Percentiles rank a stretch among this genome's conserved stretches.
Evolutionary conservation across 108 stramenopile genomes (phyloP).

Genomic region (Stephanodiscus minutulus): DNA sequence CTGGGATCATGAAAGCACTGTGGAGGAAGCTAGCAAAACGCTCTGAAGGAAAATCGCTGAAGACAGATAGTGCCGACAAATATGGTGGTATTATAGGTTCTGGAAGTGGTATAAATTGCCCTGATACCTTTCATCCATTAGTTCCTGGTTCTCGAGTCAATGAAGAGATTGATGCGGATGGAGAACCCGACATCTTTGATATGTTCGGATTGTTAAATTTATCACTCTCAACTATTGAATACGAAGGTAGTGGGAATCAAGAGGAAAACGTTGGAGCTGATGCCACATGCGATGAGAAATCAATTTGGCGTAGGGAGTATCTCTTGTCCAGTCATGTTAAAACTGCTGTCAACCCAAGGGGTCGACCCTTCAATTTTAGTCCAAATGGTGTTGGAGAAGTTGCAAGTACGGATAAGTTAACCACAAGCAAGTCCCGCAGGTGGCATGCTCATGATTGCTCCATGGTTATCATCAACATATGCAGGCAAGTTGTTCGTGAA

Average conservation of each 20-base stretch:
- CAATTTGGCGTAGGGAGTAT: conserved; percentile 71
- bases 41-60: conserved; percentile 57
- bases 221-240: conserved; percentile 75
- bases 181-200: conserved; percentile 69
- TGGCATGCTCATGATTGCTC: conserved; percentile 86
- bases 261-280: conserved; percentile 43
- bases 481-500: conserved; percentile 79
- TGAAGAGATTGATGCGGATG: conserved; percentile 24
- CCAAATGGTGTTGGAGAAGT: conserved; percentile 14
- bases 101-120: conserved; percentile 22
- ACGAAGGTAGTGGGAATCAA: conserved; percentile 70
- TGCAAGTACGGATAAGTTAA: conserved; percentile 7
- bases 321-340: conserved; percentile 47
- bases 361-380: conserved; percentile 7
- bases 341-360: conserved; percentile 26
- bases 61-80: conserved; percentile 43
- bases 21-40: conserved; percentile 75
- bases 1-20: conserved; percentile 71
- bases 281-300: conserved; percentile 28
- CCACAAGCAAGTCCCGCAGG: conserved; percentile 67
- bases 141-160: conserved; percentile 32
- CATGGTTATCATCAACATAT: conserved; percentile 72
- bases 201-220: conserved; percentile 82
- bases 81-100: conserved; percentile 60
- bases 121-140: conserved; percentile 6